phyloP scores from a whole-genome alignment of 2,329 filamentous ascomycete species.

The Samsoniella hepiali region DNA sequence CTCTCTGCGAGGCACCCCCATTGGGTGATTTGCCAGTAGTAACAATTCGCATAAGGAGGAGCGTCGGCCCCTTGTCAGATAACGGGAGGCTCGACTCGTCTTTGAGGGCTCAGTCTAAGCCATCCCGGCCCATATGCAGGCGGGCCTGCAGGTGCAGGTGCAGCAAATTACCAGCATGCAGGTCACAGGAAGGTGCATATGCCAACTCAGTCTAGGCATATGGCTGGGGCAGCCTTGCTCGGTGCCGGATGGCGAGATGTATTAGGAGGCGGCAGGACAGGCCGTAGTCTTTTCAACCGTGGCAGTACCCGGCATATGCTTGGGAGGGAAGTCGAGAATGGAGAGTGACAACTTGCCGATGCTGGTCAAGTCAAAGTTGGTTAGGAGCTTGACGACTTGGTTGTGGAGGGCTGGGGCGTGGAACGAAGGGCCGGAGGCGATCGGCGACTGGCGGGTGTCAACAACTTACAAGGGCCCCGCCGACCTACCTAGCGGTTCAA shows the following conservation, averaged over 20 bases:
- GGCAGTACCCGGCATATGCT: neutral
- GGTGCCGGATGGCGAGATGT: neutral
- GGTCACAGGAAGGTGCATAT: slow-evolving; percentile 9
- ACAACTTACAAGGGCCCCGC: slow-evolving; percentile 7
- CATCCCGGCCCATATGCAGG: slow-evolving; percentile 13
- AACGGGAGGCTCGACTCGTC: slow-evolving; percentile 4
- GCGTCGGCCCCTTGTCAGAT: slow-evolving; percentile 8
- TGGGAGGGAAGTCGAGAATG: neutral
- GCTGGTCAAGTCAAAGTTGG: neutral
- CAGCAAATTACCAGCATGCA: slow-evolving; percentile 17
- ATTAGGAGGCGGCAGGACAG: neutral
- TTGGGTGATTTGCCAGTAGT: neutral
- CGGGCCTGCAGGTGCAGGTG: slow-evolving; percentile 16
- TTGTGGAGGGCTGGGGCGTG: neutral
- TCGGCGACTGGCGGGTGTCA: slow-evolving; percentile 16
- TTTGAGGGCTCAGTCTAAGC: slow-evolving; percentile 13
- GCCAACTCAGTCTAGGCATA: neutral
- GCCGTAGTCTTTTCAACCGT: neutral
- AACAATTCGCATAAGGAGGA: neutral
- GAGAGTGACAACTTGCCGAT: neutral
- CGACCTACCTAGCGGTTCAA: slow-evolving; percentile 3
- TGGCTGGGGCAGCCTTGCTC: neutral
- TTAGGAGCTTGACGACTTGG: neutral
- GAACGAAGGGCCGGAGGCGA: slow-evolving; percentile 10
- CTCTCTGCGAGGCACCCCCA: neutral